Evolutionary conservation across 2,329 filamentous ascomycete genomes (phyloP).

Genomic region (Passalora sequoiae): DNA sequence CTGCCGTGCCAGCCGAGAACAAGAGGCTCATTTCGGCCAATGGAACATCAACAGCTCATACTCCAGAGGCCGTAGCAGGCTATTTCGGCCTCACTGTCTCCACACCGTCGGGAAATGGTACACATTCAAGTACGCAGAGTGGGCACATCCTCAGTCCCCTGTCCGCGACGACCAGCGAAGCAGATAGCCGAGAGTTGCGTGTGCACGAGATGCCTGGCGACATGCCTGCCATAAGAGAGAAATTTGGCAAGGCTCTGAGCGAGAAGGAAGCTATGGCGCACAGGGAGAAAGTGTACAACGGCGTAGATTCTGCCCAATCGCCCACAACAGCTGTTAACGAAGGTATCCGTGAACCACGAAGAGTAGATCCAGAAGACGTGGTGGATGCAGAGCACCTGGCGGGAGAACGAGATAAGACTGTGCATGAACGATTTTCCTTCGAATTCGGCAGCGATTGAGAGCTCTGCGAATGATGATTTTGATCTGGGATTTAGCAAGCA

Average conservation of each 20-base stretch:
- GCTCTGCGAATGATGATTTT: background rate
- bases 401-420: conserved; percentile 12
- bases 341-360: conserved; percentile 16
- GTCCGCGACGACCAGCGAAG: conserved; percentile 23
- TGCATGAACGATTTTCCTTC: conserved; percentile 24
- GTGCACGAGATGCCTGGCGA: conserved; percentile 52
- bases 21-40: conserved; percentile 21
- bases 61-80: conserved; percentile 11
- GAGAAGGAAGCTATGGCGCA: conserved; percentile 47
- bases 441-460: conserved; percentile 13
- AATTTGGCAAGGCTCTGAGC: conserved; percentile 42
- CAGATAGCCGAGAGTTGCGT: conserved; percentile 25
- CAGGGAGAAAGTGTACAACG: conserved; percentile 44
- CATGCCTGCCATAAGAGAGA: conserved; percentile 50
- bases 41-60: conserved; percentile 10
- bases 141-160: conserved; percentile 22
- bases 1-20: conserved; percentile 16
- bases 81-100: conserved; percentile 15
- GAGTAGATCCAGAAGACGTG: conserved; percentile 25
- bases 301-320: conserved; percentile 32
- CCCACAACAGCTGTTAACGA: conserved; percentile 11
- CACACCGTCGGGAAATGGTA: conserved; percentile 25
- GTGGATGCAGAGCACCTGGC: conserved; percentile 12
- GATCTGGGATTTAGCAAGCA: conserved; percentile 4
- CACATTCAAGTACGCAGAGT: conserved; percentile 23